Evolutionary conservation across 192 early-diverging fungal species (phyloP).

Genomic region (Coemansia sp.): DNA sequence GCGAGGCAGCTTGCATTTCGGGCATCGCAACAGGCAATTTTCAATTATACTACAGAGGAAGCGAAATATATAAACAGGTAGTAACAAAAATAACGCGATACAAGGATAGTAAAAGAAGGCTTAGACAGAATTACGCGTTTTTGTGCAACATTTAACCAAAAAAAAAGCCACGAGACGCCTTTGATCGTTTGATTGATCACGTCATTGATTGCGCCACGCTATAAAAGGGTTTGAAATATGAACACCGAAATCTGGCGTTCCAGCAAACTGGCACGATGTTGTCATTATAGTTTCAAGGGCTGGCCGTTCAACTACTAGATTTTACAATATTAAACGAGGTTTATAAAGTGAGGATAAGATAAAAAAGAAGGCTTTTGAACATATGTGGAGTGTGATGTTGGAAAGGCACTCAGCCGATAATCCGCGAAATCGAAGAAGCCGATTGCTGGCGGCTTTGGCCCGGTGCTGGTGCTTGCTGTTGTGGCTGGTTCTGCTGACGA

Average conservation of each 20-base stretch:
- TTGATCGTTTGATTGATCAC: too few species aligned
- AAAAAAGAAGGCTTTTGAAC: constrained; percentile 5
- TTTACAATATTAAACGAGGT: constrained; percentile 1
- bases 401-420: constrained; percentile 12
- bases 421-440: constrained; percentile 40
- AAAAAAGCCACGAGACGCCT: not conserved
- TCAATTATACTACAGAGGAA: not conserved
- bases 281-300: not conserved
- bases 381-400: not conserved
- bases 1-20: constrained; percentile 10
- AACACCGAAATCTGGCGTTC: too few species aligned
- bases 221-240: too few species aligned
- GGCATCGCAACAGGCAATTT: constrained; percentile 15
- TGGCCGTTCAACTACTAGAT: not conserved
- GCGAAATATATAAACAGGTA: not conserved
- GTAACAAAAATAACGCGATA: not conserved
- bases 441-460: constrained; percentile 11
- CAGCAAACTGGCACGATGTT: too few species aligned
- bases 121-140: not conserved
- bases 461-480: not conserved
- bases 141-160: not conserved
- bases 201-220: too few species aligned
- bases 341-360: not conserved
- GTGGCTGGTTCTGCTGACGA: constrained; percentile 6
- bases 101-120: not conserved